Evolutionary conservation across 2,329 filamentous ascomycete species (phyloP), one percentile per base, ranked within the genome.

Genomic region (Myotisia sp.): DNA sequence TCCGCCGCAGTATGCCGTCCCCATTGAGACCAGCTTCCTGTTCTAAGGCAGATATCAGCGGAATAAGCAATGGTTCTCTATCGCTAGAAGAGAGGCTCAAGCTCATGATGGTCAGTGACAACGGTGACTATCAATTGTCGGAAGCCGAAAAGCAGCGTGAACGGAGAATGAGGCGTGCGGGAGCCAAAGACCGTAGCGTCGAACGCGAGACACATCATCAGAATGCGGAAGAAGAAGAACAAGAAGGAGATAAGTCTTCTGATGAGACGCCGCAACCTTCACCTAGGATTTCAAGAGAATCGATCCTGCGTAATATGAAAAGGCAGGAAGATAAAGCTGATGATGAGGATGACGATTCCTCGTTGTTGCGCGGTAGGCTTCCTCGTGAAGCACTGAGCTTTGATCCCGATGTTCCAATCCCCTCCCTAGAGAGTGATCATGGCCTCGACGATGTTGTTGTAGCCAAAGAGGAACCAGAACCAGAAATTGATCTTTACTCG

Each of bases 321-420:
- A 57, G 19, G 4, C 29, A 37, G 10, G 29, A 53, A 22, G 46
- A 80, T 79, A 58, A 82, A 55, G 53, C 62, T 37, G 43, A 47
- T 13, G 46, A 49, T 6, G 73, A 1, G 59, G 63, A n/a, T 19
- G 33, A 23, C 10, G 24, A 34, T 20, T 7, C 9, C 10, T 26
- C 23, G n/a, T 24, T 16, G 68, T 66, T 40, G 74, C 71, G 36
- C 23, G 2, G 74, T 56, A n/a, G n/a, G n/a, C n/a, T n/a, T n/a
- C 44, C 68, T 72, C 8, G 65, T 31, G 17, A 29, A 22, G 23
- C 30, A n/a, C 34, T 72, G 31, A 61, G 73, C 20, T 68, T 84
- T 39, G 85, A 95, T 52, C 87, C 87, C 5, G 87, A 95, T 54
- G 71, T 90, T 26, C 82, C 87, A 0, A 83, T 94, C 45, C 86